Conservation (phyloP, 106 monocot genomes). For the Platanthera guangdongensis region DNA sequence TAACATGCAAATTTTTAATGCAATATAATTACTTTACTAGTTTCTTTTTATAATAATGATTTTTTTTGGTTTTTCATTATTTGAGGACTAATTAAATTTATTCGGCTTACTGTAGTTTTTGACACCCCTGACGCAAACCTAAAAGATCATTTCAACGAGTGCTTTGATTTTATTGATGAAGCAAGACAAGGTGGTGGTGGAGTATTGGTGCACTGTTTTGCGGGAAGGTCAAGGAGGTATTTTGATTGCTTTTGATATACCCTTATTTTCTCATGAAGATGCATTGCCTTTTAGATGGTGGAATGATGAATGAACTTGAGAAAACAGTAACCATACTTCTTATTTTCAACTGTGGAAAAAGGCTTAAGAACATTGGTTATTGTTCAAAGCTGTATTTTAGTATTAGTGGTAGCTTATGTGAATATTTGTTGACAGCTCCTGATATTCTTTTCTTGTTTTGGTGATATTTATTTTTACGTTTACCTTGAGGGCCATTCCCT, state of each 20-base stretch:
- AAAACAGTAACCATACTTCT: background rate
- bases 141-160: slow-evolving; percentile 62
- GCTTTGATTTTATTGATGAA: slow-evolving; percentile 78
- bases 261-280: background rate
- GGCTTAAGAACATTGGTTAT: background rate
- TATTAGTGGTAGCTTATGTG: background rate
- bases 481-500: background rate
- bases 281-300: background rate
- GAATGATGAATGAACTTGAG: background rate
- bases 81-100: background rate
- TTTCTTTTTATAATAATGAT: background rate
- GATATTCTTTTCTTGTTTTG: background rate
- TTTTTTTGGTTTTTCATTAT: background rate
- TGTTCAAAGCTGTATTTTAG: slow-evolving; percentile 3
- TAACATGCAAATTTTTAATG: background rate
- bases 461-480: background rate
- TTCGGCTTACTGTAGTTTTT: slow-evolving; percentile 39
- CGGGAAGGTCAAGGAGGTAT: slow-evolving; percentile 94
- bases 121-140: slow-evolving; percentile 55
- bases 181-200: slow-evolving; percentile 52
- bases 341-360: background rate
- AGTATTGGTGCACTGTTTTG: slow-evolving; percentile 90
- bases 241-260: background rate
- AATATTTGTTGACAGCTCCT: background rate
- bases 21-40: background rate